Conservation (phyloP, 495 filamentous ascomycete species). For the Neurospora pannonica region DNA sequence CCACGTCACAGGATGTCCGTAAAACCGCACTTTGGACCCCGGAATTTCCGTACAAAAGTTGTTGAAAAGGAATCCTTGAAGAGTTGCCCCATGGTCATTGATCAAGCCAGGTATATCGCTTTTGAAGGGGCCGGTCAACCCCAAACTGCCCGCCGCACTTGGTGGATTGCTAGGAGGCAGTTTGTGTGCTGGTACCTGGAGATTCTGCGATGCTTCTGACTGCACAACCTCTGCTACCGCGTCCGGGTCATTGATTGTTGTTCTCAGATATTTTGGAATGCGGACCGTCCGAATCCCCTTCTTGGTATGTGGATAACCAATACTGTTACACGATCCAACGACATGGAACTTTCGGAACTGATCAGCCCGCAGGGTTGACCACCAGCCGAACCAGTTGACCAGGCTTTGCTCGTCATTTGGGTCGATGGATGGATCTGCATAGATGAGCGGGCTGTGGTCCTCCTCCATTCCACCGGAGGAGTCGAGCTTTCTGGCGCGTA, state of each 20-base stretch:
- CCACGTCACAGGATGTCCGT: conserved; percentile 31
- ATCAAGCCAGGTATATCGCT: conserved; percentile 1
- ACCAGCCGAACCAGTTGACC: conserved; percentile 46
- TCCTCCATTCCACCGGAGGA: conserved; percentile 16
- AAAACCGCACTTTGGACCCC: neutral
- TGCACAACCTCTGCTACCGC: conserved; percentile 17
- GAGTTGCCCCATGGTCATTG: neutral
- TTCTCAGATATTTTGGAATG: conserved; percentile 29
- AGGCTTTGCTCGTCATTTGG: conserved; percentile 43
- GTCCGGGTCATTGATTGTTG: conserved; percentile 32
- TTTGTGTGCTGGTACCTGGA: neutral
- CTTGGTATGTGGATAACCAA: conserved; percentile 4
- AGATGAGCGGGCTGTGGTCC: conserved; percentile 30
- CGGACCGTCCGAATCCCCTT: conserved; percentile 25
- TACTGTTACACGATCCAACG: conserved; percentile 29
- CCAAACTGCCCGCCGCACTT: neutral
- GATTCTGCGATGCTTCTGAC: neutral
- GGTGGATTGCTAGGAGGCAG: neutral
- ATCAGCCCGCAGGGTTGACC: conserved; percentile 37
- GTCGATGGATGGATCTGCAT: conserved; percentile 34
- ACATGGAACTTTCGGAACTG: conserved; percentile 38
- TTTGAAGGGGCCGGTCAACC: conserved; percentile 1
- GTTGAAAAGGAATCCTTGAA: neutral
- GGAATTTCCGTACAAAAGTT: neutral
- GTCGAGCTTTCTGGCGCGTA: conserved; percentile 1